Evolutionary conservation across 1,284 basidiomycete species (phyloP).

Genomic region (Athelia sp.): DNA sequence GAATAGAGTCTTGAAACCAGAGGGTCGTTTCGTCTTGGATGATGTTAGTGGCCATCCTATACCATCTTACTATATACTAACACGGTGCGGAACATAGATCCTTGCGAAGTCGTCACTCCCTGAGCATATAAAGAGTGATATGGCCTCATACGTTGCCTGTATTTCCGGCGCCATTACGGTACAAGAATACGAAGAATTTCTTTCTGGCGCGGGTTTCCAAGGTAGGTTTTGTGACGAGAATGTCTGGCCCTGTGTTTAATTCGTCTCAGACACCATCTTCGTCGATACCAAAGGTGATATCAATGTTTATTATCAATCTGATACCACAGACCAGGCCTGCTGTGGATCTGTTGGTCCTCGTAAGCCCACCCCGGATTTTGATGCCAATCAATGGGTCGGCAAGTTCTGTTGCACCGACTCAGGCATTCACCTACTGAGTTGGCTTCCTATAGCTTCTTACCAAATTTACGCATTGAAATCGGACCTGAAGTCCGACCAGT

Average conservation of each 20-base stretch:
- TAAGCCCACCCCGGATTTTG: conserved; percentile 12
- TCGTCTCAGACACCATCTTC: conserved; percentile 31
- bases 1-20: conserved; percentile 42
- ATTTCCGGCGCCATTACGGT: conserved; percentile 36
- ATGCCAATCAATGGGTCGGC: conserved; percentile 40
- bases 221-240: conserved; percentile 18
- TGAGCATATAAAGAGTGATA: conserved; percentile 31
- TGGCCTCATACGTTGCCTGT: conserved; percentile 37
- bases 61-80: no score
- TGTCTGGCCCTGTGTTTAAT: neutral
- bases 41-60: conserved; percentile 12
- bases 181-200: conserved; percentile 29
- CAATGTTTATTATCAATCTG: conserved; percentile 23
- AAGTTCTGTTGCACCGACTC: conserved; percentile 9
- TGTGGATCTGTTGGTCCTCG: conserved; percentile 3
- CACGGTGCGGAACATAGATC: conserved; percentile 25
- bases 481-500: neutral
- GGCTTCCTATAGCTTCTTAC: conserved; percentile 28
- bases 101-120: conserved; percentile 38
- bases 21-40: conserved; percentile 39
- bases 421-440: neutral
- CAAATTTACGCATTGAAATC: conserved; percentile 40
- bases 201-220: conserved; percentile 36
- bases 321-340: neutral
- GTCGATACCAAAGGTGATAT: conserved; percentile 36